Evolutionary conservation across 2,329 filamentous ascomycete genomes (phyloP), one percentile per base, ranked within the genome.

Genomic region (Lachnellula cervina): DNA sequence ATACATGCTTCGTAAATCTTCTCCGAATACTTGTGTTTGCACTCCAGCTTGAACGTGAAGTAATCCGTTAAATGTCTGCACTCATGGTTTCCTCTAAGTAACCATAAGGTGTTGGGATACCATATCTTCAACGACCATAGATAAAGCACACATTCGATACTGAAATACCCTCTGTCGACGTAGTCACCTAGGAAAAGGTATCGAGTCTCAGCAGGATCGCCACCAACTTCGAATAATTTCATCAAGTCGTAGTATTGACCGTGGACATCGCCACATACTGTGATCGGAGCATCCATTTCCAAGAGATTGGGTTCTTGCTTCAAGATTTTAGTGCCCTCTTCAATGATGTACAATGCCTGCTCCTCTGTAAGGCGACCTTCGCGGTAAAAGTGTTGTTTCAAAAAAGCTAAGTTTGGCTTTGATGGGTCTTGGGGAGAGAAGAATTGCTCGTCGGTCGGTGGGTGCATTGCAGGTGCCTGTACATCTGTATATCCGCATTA

Each of bases 41-140:
- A 99, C 74, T 99, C 94, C 56, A 99, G 86, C 80, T 99, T 97
- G 80, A 99, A 99, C 59, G 94, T 99, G 77, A 99, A 99, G 80
- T 99, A 99, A 72, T 99, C 94, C 56, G 94, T 99, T 81, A 99
- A 82, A 78, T 99, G 94, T 69, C 94, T 88, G 74, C 94, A 99
- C 76, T 99, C 94, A 77, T 99, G 94, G 75, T 99, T 99, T 65
- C 94, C 94, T 68, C 94, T 89, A 65, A 99, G 83, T 65, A 99
- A 81, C 94, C 94, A 99, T 55, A 99, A 84, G 19, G 90, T 93
- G 74, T 97, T 91, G 52, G 94, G 94, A 71, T 97, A 99, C 84
- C 96, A 96, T 71, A 99, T 97, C 82, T 99, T 99, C 72, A 99
- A 80, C 35, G 88, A 88, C 94, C 94, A 99, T 25, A 99, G 83